Evolutionary conservation across 1,139 yeast species (phyloP), one percentile per base, ranked within the genome.

Genomic region (Hyphopichia pseudoburtonii): DNA sequence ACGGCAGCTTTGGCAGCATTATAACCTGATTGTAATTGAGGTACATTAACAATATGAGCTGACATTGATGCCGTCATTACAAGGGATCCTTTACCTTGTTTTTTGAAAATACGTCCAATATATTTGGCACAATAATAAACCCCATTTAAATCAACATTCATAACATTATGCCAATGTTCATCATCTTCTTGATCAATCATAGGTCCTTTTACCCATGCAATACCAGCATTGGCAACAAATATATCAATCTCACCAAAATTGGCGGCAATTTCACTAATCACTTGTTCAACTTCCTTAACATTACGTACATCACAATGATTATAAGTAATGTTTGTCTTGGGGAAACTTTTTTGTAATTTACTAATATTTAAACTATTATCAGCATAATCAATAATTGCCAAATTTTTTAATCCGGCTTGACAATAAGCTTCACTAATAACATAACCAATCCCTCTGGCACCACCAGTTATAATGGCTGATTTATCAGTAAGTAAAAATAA

Each of bases 21-120:
- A 66, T 76, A 77, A 17, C 76, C 75, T 39, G 78, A 69, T 59
- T 80, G 85, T 36, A 77, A 77, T 57, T 80, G 81, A 33, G 86
- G 86, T 53, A 77, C 78, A 59, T 80, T 80, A 48, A 77, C 85
- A 51, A 80, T 78, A 52, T 76, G 76, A 30, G 78, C 85, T 27
- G 84, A 78, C 82, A 78, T 78, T 36, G 82, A 76, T 8, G 82
- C 82, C 34, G 81, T 76, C 67, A 77, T 76, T 43, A 79, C 67
- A 45, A 78, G 59, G n/a, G 80, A 70, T 25, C 86, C 76, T 30
- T 52, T 54, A 23, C 72, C 71, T 48, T 66, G 70, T 35, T 56
- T 46, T 46, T 59, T 58, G 59, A 69, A 69, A 32, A 67, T 56
- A 41, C 52, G 59, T 24, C 75, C 75, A 32, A 68, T 59, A 41